Evolutionary conservation across 2,329 filamentous ascomycete genomes (phyloP).

Genomic region (Ilyonectria mors-panacis): DNA sequence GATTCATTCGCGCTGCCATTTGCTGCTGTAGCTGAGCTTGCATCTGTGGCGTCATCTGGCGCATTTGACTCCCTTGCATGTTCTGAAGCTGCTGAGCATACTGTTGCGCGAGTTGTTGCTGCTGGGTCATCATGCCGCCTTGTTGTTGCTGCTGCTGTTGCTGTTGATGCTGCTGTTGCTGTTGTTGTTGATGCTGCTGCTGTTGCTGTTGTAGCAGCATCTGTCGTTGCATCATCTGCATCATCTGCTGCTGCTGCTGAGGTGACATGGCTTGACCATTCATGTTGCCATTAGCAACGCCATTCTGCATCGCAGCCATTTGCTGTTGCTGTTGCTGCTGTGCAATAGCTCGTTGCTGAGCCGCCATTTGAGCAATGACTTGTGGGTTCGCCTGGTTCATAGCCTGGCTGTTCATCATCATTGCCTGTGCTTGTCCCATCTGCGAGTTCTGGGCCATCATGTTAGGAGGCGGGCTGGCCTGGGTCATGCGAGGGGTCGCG

Average conservation of each 20-base stretch:
- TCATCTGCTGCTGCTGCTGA: constrained; percentile 57
- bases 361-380: constrained; percentile 62
- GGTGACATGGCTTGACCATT: constrained; percentile 54
- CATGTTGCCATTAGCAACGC: constrained; percentile 54
- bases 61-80: constrained; percentile 55
- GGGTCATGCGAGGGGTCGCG: constrained; percentile 73
- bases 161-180: constrained; percentile 50
- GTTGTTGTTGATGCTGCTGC: constrained; percentile 53
- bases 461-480: constrained; percentile 73
- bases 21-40: constrained; percentile 56
- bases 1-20: constrained; percentile 54
- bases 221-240: constrained; percentile 57
- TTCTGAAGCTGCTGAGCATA: constrained; percentile 61
- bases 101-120: constrained; percentile 60
- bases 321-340: constrained; percentile 66
- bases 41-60: constrained; percentile 54
- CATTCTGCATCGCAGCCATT: constrained; percentile 58
- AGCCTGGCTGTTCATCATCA: constrained; percentile 68
- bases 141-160: constrained; percentile 48
- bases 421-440: constrained; percentile 60
- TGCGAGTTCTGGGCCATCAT: constrained; percentile 72
- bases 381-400: constrained; percentile 58
- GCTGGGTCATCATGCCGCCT: constrained; percentile 60
- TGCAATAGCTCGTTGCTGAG: constrained; percentile 63
- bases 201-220: constrained; percentile 58